Evolutionary conservation across 2,329 filamentous ascomycete genomes (phyloP), one percentile per base, ranked within the genome.

Genomic region (Myriosclerotinia scirpicola): DNA sequence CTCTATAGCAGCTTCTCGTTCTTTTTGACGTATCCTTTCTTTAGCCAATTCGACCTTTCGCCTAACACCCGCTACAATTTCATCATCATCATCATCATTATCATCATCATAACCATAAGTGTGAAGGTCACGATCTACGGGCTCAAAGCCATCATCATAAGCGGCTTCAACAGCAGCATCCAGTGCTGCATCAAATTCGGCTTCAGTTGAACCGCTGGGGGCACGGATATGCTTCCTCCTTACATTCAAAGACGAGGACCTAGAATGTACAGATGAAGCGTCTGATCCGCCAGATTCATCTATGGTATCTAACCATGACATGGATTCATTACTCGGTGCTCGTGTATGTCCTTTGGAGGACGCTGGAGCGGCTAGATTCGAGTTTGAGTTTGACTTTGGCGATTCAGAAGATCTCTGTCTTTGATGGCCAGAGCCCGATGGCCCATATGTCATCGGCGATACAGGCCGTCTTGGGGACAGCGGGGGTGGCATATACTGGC

Each of bases 111-210:
- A 73, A 38, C 46, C 46, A 50, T 12, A 50, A 26, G 54, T 68
- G 52, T 58, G 64, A 44, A 54, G 52, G 40, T 71, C 70, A 8
- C 82, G 78, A 22, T 83, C 82, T 76, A 85, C 87, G 5, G 90
- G 90, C 75, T 97, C 93, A 70, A 92, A 91, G 0, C 91, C 91
- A 69, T 97, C 93, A 76, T 97, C 90, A 77, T 98, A 99, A 6
- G 94, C 95, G 61, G 94, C 94, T 78, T 98, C 95, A 11, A 98
- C 93, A 17, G 95, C 95, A 34, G 93, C 94, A 79, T 98, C 94
- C 54, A 98, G 83, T 5, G 95, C 95, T 11, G 92, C 93, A 78
- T 97, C 93, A 71, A 98, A 97, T 75, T 97, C 93, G 8, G 91
- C 90, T 76, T 96, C 92, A 0, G 92, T 95, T 40, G 85, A 87